Percentiles rank a stretch among this genome's conserved stretches.
phyloP scores from a whole-genome alignment of 805 yeast genomes.

The Cyberlindnera japonica region DNA sequence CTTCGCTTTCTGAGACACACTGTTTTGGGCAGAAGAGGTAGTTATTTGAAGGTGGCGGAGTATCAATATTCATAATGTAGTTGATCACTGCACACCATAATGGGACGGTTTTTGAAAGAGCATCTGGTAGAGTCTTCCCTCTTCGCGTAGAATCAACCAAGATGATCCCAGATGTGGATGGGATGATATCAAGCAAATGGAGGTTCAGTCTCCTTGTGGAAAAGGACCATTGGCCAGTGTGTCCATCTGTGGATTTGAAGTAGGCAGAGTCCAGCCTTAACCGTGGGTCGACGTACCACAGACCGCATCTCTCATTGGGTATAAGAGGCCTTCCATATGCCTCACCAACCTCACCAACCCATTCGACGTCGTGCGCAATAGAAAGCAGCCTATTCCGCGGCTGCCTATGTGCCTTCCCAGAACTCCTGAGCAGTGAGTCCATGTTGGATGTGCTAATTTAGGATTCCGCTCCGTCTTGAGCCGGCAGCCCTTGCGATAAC shows the following conservation, averaged over 20 bases:
- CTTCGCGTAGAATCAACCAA: slow-evolving; percentile 83
- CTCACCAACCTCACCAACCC: slow-evolving; percentile 39
- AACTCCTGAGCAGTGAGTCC: neutral
- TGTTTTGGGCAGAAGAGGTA: slow-evolving; percentile 47
- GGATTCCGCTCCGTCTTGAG: no score
- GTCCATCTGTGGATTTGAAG: slow-evolving; percentile 93
- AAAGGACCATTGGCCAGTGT: slow-evolving; percentile 75
- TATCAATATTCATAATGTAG: slow-evolving; percentile 34
- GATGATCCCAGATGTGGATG: slow-evolving; percentile 42
- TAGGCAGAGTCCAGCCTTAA: slow-evolving; percentile 48
- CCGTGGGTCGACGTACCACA: slow-evolving; percentile 68
- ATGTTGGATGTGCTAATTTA: neutral
- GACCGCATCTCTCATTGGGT: slow-evolving; percentile 84
- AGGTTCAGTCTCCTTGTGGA: slow-evolving; percentile 69
- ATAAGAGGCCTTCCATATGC: slow-evolving; percentile 41
- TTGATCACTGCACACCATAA: slow-evolving; percentile 88
- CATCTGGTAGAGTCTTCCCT: slow-evolving; percentile 84
- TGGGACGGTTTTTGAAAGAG: slow-evolving; percentile 82
- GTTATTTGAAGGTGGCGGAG: slow-evolving; percentile 21
- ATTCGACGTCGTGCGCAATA: slow-evolving; percentile 59
- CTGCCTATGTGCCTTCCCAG: slow-evolving; percentile 31
- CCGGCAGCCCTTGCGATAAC: no score
- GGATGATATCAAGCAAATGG: slow-evolving; percentile 56
- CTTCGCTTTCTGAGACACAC: slow-evolving; percentile 58
- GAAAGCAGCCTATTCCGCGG: slow-evolving; percentile 64